These are phyloP conservation scores for Phytophthora lateralis DNA, from an alignment of 352 stramenopile species.

Conservation along the genomic window DNA sequence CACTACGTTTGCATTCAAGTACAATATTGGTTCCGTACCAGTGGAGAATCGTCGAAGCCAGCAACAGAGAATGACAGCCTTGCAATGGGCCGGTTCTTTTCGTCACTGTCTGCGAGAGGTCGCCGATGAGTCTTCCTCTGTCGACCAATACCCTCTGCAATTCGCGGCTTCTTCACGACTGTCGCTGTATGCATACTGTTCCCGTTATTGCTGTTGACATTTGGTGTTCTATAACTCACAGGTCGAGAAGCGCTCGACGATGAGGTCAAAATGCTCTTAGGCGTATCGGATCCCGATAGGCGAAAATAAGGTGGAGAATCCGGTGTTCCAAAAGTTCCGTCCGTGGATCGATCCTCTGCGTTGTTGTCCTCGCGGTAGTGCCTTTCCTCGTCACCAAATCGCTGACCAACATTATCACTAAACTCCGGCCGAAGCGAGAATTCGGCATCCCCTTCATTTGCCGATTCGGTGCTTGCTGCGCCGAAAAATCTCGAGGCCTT, in stretches of 20 bases:
- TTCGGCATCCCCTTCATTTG: conserved; percentile 7
- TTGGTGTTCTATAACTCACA: conserved; percentile 46
- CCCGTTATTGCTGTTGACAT: conserved; percentile 19
- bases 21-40: conserved; percentile 34
- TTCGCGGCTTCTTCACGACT: conserved; percentile 63
- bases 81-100: conserved; percentile 51
- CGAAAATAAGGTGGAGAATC: conserved; percentile 30
- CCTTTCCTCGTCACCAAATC: conserved; percentile 16
- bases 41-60: conserved; percentile 54
- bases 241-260: conserved; percentile 14
- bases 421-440: conserved; percentile 12
- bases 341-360: conserved; percentile 28
- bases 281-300: conserved; percentile 33
- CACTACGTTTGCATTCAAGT: neutral
- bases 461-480: conserved; percentile 23
- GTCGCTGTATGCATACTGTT: conserved; percentile 32
- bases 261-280: conserved; percentile 18
- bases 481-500: conserved; percentile 75
- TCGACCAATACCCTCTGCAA: conserved; percentile 42
- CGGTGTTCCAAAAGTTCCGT: conserved; percentile 38
- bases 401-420: conserved; percentile 8
- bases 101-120: conserved; percentile 61
- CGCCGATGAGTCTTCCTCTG: conserved; percentile 56
- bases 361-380: conserved; percentile 32
- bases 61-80: conserved; percentile 69